Evolutionary conservation across 495 filamentous ascomycete genomes (phyloP), one percentile per base, ranked within the genome.

Genomic region (Articulospora tetracladia): DNA sequence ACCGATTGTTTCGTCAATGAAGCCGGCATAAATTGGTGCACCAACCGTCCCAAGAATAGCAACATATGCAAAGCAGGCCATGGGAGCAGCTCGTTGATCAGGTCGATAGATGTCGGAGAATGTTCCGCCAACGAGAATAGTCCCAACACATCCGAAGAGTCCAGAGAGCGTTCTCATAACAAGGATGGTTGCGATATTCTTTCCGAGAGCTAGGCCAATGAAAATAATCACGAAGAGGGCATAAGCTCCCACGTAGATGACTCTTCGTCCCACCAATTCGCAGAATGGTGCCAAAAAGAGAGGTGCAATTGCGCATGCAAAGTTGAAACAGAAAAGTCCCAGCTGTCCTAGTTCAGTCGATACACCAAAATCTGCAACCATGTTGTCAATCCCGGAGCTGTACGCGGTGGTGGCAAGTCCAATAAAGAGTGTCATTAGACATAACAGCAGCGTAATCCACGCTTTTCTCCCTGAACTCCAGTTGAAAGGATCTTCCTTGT

Each of bases 161-260:
- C 90, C 89, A 27, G 85, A 87, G 53, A 92, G 86, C 76, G 91
- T 90, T 28, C 90, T 86, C 30, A 91, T 80, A 62, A 92, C 82
- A 55, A 91, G 76, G 1, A 93, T 75, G 2, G 86, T 84, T 62
- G 80, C 72, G 49, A 84, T 79, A 62, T 89, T 90, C 61, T 83
- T 73, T 0, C 86, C 71, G 17, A 83, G 83, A 3, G 86, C 83
- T 49, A 80, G 79, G 23, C 82, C 90, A 62, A 83, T 85, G 64
- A 84, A 90, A 76, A 92, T 90, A 0, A 83, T 81, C 19, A 88
- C 83, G 28, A 92, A 76, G 27, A 78, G 77, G 36, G 77, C 66
- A 62, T 89, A 87, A 39, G 87, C 90, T 28, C 75, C 63, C 68
- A 86, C 78, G 70, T 90, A 92, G 22, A 90, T 75, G 47, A 86